Conservation (phyloP, 2,329 filamentous ascomycete genomes). For the Tolypocladium capitatum region DNA sequence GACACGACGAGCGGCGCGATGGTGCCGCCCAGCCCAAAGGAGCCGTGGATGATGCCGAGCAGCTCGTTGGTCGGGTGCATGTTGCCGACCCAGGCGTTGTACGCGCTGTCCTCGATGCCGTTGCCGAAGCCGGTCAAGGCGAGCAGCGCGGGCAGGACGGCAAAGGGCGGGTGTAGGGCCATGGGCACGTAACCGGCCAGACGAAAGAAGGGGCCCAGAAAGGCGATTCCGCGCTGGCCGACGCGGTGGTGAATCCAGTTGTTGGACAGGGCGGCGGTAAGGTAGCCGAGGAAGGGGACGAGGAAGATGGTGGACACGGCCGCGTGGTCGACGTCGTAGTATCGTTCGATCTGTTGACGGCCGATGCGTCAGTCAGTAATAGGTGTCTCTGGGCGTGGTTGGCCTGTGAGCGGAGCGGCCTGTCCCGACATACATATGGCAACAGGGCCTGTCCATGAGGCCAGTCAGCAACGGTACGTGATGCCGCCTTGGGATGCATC, state of each 20-base stretch:
- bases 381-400: neutral
- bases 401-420: neutral
- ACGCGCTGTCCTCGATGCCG: conserved; percentile 49
- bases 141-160: conserved; percentile 50
- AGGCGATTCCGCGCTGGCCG: conserved; percentile 48
- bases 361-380: neutral
- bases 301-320: conserved; percentile 54
- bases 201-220: conserved; percentile 50
- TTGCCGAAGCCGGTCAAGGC: conserved; percentile 60
- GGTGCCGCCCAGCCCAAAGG: conserved; percentile 60
- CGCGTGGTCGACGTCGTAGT: conserved; percentile 48
- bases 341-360: conserved; percentile 20
- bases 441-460: conserved; percentile 28
- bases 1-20: conserved; percentile 59
- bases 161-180: conserved; percentile 55
- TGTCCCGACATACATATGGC: conserved; percentile 24
- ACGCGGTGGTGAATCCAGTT: conserved; percentile 25
- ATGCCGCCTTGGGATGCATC: neutral
- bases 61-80: conserved; percentile 63
- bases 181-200: conserved; percentile 54
- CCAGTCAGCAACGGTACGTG: too few relatives aligned
- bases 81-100: conserved; percentile 52
- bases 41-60: conserved; percentile 57
- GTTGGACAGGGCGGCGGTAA: conserved; percentile 46
- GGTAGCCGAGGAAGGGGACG: conserved; percentile 51